Evolutionary conservation across 257 asterid species (phyloP), one percentile per base, ranked within the genome.

Genomic region (Haberlea rhodopensis): DNA sequence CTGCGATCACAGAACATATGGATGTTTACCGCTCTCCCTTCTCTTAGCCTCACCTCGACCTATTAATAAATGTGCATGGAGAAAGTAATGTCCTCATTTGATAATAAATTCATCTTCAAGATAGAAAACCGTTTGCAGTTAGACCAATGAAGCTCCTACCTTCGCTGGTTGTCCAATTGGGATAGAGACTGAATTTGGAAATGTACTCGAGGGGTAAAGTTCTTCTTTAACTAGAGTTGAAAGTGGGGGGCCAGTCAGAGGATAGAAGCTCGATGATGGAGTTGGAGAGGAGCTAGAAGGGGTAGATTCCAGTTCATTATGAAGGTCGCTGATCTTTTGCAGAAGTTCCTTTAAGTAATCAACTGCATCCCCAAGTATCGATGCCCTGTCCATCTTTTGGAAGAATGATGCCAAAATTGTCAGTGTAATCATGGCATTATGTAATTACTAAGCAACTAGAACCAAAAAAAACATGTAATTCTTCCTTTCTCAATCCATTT

Each of bases 361-460:
- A 25, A 85, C 83, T 15, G 95, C 90, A 64, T 87, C 95, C 20
- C 94, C 95, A 16, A 87, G 86, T 69, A 87, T 85, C 4, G 95
- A 87, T 48, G 94, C 94, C 71, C 95, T 83, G 71, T 85, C 94
- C 95, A 87, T 85, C 95, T 87, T 80, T 57, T 62, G 43, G 52
- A 16, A 34, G 34, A 53, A 62, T 23, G 45, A 53, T 13, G 54
- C 21, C 43, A 27, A 24, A 49, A 15, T 2, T 1, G 16, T 6
- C 46, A n/a, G n/a, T n/a, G n/a, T n/a, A 37, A 11, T 16, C 10
- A 13, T 11, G 51, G n/a, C n/a, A n/a, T n/a, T n/a, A n/a, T 43
- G 7, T 43, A 53, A 23, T 3, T 5, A 29, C 26, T 18, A 29
- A 27, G 37, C 15, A 49, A 20, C 34, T 40, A 53, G 10, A 53